These are phyloP conservation scores for Camellia japonica DNA, from an alignment of 148 eudicot species.

Conservation along the genomic window DNA sequence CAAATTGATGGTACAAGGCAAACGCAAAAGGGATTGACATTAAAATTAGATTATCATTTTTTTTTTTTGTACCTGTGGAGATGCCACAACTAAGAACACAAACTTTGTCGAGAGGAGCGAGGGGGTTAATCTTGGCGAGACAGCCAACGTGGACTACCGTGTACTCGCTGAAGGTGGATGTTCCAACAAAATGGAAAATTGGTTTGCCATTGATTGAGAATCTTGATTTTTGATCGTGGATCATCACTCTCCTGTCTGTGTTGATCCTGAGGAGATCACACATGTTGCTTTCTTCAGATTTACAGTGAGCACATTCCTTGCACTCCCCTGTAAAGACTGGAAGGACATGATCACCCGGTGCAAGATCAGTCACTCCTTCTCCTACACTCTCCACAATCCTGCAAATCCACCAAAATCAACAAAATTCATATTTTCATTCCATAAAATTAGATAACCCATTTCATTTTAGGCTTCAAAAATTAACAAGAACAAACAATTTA, in stretches of 20 bases:
- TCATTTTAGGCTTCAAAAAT: background rate
- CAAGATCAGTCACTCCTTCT: slow-evolving; percentile 35
- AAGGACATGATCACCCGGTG: slow-evolving; percentile 40
- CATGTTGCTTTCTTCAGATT: slow-evolving; percentile 39
- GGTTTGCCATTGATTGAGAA: slow-evolving; percentile 35
- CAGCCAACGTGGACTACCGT: slow-evolving; percentile 38
- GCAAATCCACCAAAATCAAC: no score
- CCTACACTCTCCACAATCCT: slow-evolving; percentile 45
- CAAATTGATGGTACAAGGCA: no score
- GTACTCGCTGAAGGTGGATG: slow-evolving; percentile 46
- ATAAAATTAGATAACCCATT: background rate
- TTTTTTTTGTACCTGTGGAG: slow-evolving; percentile 31
- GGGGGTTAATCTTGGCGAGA: slow-evolving; percentile 31
- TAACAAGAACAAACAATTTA: background rate
- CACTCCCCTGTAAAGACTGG: slow-evolving; percentile 42
- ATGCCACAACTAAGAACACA: slow-evolving; percentile 44
- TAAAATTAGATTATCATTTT: no score
- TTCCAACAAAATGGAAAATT: slow-evolving; percentile 33
- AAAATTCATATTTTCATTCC: background rate
- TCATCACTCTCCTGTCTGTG: slow-evolving; percentile 37
- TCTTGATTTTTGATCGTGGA: slow-evolving; percentile 34
- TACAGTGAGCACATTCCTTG: slow-evolving; percentile 41
- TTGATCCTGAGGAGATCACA: slow-evolving; percentile 31
- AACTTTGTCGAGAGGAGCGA: slow-evolving; percentile 35
- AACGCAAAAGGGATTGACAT: no score